Evolutionary conservation across 352 stramenopile genomes (phyloP).

Genomic region (Phytophthora uliginosa): DNA sequence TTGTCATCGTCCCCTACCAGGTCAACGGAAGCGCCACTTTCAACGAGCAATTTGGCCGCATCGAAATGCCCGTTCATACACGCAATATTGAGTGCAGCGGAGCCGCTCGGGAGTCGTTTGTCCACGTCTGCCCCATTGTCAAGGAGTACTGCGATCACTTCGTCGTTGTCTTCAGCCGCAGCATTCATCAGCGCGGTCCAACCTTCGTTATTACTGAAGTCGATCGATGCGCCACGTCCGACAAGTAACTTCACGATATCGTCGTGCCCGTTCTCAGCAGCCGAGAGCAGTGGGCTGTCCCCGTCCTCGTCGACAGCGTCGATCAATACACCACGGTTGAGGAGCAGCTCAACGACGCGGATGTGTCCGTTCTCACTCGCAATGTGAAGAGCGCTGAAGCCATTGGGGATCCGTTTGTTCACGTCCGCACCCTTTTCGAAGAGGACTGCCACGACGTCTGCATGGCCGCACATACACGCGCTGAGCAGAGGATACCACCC

Average conservation of each 20-base stretch:
- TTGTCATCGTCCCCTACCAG: background rate
- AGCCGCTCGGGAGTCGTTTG: background rate
- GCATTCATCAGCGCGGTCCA: slow-evolving; percentile 11
- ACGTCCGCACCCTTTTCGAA: background rate
- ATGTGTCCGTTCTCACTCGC: slow-evolving; percentile 1
- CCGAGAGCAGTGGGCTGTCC: background rate
- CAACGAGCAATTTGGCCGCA: slow-evolving; percentile 1
- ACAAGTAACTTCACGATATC: slow-evolving; percentile 6
- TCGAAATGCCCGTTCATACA: background rate
- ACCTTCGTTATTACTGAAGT: slow-evolving; percentile 1
- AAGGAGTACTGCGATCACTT: background rate
- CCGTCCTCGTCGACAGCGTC: slow-evolving; percentile 9
- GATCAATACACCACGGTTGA: background rate
- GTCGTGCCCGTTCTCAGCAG: background rate
- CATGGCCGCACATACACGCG: background rate
- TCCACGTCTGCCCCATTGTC: background rate
- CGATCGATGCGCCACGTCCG: background rate
- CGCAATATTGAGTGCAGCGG: slow-evolving; percentile 1
- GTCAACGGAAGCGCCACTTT: background rate
- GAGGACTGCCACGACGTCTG: background rate
- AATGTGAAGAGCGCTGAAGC: slow-evolving; percentile 8
- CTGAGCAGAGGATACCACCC: slow-evolving; percentile 4
- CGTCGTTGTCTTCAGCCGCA: background rate
- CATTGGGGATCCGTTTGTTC: background rate
- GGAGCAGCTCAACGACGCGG: background rate